Percentiles rank a stretch among this genome's conserved stretches.
phyloP scores from a whole-genome alignment of 352 stramenopile genomes.

The Phytophthora kernoviae region DNA sequence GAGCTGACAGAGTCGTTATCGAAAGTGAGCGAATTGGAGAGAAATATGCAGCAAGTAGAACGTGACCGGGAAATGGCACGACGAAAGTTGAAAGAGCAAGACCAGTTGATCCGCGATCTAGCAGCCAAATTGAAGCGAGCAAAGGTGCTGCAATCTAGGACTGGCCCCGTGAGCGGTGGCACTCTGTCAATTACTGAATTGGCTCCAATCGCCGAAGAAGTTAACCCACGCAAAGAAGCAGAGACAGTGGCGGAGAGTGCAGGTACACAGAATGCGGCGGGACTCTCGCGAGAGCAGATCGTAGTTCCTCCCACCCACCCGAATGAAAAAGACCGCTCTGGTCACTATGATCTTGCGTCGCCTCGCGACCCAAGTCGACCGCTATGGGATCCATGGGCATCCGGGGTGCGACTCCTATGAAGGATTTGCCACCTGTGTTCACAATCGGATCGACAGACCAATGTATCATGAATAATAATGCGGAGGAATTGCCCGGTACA shows the following conservation, averaged over 20 bases:
- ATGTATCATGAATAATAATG: conserved; percentile 1
- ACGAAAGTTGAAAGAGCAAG: conserved; percentile 45
- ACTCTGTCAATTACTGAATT: conserved; percentile 23
- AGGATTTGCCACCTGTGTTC: conserved; percentile 25
- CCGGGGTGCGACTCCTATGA: conserved; percentile 30
- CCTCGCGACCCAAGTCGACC: conserved; percentile 24
- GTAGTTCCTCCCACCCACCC: neutral
- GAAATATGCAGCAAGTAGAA: conserved; percentile 46
- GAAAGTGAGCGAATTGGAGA: conserved; percentile 51
- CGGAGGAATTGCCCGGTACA: too few relatives aligned
- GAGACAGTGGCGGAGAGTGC: conserved; percentile 2
- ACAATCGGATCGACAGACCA: conserved; percentile 22
- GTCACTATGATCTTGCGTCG: conserved; percentile 14
- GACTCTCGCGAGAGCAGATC: neutral
- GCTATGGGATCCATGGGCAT: conserved; percentile 46
- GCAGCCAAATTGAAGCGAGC: conserved; percentile 40
- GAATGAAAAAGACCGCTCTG: conserved; percentile 3
- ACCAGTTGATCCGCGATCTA: conserved; percentile 47
- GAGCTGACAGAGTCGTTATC: conserved; percentile 51
- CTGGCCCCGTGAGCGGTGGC: neutral
- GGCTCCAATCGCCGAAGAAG: conserved; percentile 31
- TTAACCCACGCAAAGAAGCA: conserved; percentile 1
- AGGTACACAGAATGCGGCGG: neutral
- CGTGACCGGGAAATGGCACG: conserved; percentile 36
- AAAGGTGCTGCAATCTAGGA: conserved; percentile 13